phyloP scores from a whole-genome alignment of 805 yeast species.

The Citeromyces matritensis region DNA sequence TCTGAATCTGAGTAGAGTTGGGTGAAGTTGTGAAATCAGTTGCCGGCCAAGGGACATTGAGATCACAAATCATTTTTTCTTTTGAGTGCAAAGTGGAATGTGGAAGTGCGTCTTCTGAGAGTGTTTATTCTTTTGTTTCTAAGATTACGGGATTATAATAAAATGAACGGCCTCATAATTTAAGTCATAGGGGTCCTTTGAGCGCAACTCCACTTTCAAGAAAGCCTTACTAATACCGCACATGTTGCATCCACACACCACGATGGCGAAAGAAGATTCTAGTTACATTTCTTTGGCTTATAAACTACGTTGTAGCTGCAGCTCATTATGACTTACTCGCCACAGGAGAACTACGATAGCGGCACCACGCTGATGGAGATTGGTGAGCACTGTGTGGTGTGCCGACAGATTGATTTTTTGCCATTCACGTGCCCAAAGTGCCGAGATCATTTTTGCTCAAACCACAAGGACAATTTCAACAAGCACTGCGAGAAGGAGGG shows the following conservation, averaged over 20 bases:
- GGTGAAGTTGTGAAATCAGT: constrained; percentile 26
- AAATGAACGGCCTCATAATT: no score
- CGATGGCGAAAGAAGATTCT: no score
- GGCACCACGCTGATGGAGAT: constrained; percentile 27
- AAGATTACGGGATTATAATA: no score
- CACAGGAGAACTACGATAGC: constrained; percentile 4
- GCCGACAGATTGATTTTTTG: constrained; percentile 39
- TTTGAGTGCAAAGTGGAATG: no score
- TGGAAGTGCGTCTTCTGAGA: no score
- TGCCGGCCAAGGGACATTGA: constrained; percentile 66
- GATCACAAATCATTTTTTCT: constrained; percentile 52
- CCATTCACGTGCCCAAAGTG: constrained; percentile 40
- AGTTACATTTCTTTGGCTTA: no score
- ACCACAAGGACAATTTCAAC: constrained; percentile 24
- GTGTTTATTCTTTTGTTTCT: no score
- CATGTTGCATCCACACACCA: no score
- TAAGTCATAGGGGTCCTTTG: no score
- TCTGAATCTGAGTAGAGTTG: constrained; percentile 21
- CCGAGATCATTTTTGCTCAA: constrained; percentile 27
- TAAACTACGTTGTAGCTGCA: no score
- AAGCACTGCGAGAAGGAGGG: constrained; percentile 12
- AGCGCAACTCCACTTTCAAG: no score
- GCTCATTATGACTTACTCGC: not conserved
- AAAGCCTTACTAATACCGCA: no score
- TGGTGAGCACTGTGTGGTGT: constrained; percentile 40